phyloP scores from a whole-genome alignment of 108 stramenopile genomes.

The Stephanodiscus minutulus region DNA sequence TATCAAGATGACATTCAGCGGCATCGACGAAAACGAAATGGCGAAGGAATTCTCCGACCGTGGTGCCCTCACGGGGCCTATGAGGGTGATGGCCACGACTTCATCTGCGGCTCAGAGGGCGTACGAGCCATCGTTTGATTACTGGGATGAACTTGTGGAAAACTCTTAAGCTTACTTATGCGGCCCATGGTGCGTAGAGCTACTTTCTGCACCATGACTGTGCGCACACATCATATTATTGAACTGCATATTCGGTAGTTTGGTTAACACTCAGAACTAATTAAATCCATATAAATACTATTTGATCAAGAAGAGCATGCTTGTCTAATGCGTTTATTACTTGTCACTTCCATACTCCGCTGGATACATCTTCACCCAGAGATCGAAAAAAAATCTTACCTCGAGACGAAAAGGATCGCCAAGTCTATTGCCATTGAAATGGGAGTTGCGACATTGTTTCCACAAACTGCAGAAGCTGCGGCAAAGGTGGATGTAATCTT shows the following conservation, averaged over 20 bases:
- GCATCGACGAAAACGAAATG: conserved; percentile 44
- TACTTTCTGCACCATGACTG: neutral
- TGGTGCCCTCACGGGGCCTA: neutral
- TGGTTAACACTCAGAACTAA: neutral
- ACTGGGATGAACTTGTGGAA: conserved; percentile 47
- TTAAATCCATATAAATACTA: neutral
- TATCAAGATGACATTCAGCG: conserved; percentile 44
- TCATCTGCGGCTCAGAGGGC: neutral
- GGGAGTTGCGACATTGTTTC: no score
- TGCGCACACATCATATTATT: neutral
- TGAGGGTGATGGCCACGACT: neutral
- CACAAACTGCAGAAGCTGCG: no score
- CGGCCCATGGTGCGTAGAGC: no score
- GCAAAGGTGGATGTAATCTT: no score
- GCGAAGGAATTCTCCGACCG: conserved; percentile 27
- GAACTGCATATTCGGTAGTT: neutral
- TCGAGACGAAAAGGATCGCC: no score
- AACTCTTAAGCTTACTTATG: neutral
- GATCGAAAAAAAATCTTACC: no score
- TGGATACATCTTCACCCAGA: no score
- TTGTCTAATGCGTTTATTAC: no score
- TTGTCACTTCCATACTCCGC: no score
- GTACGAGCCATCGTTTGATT: conserved; percentile 37
- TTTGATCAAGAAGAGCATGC: no score
- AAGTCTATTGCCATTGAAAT: no score